phyloP scores from a whole-genome alignment of 768 basidiomycete species.

The Tephrocybe sp. region DNA sequence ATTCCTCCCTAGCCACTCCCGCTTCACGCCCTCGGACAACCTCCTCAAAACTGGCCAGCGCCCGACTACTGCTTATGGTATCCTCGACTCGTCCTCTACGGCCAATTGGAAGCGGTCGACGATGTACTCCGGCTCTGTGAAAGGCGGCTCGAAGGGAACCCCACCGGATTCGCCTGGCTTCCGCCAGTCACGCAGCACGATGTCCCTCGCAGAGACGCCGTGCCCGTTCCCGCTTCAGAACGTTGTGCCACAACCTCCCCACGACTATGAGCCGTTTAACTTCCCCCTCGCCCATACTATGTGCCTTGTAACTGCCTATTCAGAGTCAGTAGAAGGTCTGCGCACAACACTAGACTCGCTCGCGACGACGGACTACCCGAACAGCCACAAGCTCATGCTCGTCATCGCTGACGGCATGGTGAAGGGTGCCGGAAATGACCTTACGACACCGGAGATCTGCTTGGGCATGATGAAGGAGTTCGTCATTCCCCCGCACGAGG shows the following conservation, averaged over 20 bases:
- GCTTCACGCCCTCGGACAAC: slow-evolving; percentile 75
- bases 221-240: slow-evolving; percentile 94
- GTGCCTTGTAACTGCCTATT: slow-evolving; percentile 97
- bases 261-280: slow-evolving; percentile 93
- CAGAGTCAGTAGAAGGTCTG: slow-evolving; percentile 94
- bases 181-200: slow-evolving; percentile 78
- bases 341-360: slow-evolving; percentile 98
- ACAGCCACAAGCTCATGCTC: slow-evolving; percentile 93
- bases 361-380: slow-evolving; percentile 97
- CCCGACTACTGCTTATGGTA: slow-evolving; percentile 64
- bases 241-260: slow-evolving; percentile 90
- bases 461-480: slow-evolving; percentile 98
- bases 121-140: slow-evolving; percentile 47
- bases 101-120: slow-evolving; percentile 60
- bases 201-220: slow-evolving; percentile 69
- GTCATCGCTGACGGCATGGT: slow-evolving; percentile 99
- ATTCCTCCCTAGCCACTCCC: slow-evolving; percentile 66
- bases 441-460: slow-evolving; percentile 93
- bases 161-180: slow-evolving; percentile 74
- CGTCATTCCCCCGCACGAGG: slow-evolving; percentile 74
- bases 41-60: slow-evolving; percentile 51
- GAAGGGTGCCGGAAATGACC: slow-evolving; percentile 86
- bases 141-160: slow-evolving; percentile 50
- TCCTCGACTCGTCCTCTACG: slow-evolving; percentile 54
- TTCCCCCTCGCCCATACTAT: slow-evolving; percentile 94